Percentiles rank a stretch among this genome's conserved stretches.
phyloP scores from a whole-genome alignment of 805 yeast species.

The Blastobotrys chiropterorum region DNA sequence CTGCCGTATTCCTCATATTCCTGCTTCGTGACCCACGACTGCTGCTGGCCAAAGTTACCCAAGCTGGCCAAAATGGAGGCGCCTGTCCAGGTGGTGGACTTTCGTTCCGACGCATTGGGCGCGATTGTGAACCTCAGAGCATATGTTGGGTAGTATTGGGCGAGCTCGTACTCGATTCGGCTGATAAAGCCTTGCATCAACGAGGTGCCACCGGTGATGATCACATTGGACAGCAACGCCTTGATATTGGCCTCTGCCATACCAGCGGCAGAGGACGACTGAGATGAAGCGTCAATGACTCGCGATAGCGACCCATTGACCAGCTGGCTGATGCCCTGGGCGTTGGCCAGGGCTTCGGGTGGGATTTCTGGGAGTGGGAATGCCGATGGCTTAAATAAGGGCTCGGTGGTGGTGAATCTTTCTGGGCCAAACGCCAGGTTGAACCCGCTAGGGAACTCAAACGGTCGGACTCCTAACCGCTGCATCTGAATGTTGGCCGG shows the following conservation, averaged over 20 bases:
- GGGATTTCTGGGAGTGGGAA: constrained; percentile 40
- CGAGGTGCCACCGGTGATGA: constrained; percentile 58
- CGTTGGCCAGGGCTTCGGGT: constrained; percentile 35
- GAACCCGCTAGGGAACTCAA: constrained; percentile 55
- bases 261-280: not conserved
- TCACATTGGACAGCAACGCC: constrained; percentile 39
- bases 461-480: constrained; percentile 36
- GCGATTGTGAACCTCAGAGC: constrained; percentile 37
- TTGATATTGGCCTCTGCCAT: not conserved
- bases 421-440: constrained; percentile 46
- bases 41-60: constrained; percentile 41
- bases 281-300: not conserved
- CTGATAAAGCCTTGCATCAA: constrained; percentile 50
- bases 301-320: not conserved
- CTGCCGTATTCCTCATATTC: constrained; percentile 62
- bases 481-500: constrained; percentile 25
- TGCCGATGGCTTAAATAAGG: constrained; percentile 60
- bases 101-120: constrained; percentile 45
- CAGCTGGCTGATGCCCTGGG: constrained; percentile 42
- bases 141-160: constrained; percentile 48
- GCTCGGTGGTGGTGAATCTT: constrained; percentile 53
- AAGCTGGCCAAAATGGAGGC: constrained; percentile 60
- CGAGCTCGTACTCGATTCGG: constrained; percentile 49
- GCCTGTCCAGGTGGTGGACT: constrained; percentile 63
- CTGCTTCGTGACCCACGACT: constrained; percentile 50